Base-by-base conservation (phyloP, 1,139 yeast species). In the Scheffersomyces stambukii region DNA sequence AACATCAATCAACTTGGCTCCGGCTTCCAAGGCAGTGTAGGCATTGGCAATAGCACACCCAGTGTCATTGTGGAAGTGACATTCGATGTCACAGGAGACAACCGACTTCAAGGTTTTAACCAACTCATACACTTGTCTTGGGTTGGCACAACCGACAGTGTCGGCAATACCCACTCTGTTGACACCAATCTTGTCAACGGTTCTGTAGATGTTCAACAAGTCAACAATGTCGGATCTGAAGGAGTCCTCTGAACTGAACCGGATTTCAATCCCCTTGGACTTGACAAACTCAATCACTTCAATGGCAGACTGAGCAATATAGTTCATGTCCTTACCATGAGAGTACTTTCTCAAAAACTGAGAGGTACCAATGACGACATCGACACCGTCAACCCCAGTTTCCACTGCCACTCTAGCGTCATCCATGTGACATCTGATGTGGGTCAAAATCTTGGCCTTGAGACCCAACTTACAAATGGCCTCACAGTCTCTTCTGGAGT, bases 21-120 rank as follows among this genome's bases (percentile, higher is more conserved):
- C 98, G 31, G 93, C 98, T 66, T 91, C 98, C 50, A 91, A 74
- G 11, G 97, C 97, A 40, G 96, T 85, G 72, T 91, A 91, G 27
- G 98, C 96, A 57, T 91, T 91, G 39, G 97, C 96, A 66, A 91
- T 85, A 45, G 98, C 97, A 70, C 97, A 89, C 37, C 98, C 98
- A 24, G 98, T 91, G 60, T 91, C 98, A 58, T 91, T 86, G 69
- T 91, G 98, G 86, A 91, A 91, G 64, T 91, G 98, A 60, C 96
- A 86, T 66, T 91, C 98, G 50, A 91, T 89, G 57, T 91, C 97
- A 70, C 98, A 91, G 21, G 88, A 81, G 28, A 91, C 97, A 29
- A 89, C 96, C 9, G 89, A 78, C 66, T 81, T 84, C 59, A 91
- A 78, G 25, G 97, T 91, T 58, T 93, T 80, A 42, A 91, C 94